Base-by-base conservation (phyloP, 345 rosid species). In the Geranium brycei region DNA sequence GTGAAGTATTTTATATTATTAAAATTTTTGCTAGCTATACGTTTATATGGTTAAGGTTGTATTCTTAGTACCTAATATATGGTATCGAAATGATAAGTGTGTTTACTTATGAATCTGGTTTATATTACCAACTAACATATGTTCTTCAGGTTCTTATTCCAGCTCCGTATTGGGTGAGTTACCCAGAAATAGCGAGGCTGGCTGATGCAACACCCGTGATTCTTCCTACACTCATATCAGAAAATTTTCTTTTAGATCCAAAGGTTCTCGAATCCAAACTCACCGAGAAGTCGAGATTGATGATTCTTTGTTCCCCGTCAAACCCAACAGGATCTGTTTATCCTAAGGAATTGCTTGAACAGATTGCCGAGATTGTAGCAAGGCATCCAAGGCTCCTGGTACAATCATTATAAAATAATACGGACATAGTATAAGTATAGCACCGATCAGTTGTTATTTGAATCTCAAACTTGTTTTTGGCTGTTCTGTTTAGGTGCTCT, bases 291-390 rank as follows among this genome's bases (percentile, higher is more conserved):
- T 91, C 99, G 38, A 95, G 99, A 69, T 71, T 95, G 73, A 63
- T 95, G 58, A 80, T 95, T 69, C 87, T 95, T 53, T 95, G 97
- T 67, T 91, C 97, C 68, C 99, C 97, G 60, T 91, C 97, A 5
- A 91, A 95, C 71, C 99, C 99, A 61, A 93, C 99, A 41, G 97
- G 99, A 63, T 88, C 97, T n/a, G 97, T 93, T 68, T 93, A 88
- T 77, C 88, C 97, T 47, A 88, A 82, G 81, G 72, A 77, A 67
- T 68, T 91, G 82, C 99, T 93, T 59, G 95, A 91, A 84, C 85
- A 81, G 77, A 88, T 95, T 70, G 96, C 99, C 31, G 72, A 71
- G 68, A 79, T 88, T 61, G 85, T 91, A 51, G 92, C 96, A 47
- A 91, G 83, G 72, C 96, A 95, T 77, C 99, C 99, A 17, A 84